A percentile compares a stretch with the other conserved stretches of the same genome.
phyloP scores from a whole-genome alignment of 768 basidiomycete species.

The Pleurotus cornucopiae region DNA sequence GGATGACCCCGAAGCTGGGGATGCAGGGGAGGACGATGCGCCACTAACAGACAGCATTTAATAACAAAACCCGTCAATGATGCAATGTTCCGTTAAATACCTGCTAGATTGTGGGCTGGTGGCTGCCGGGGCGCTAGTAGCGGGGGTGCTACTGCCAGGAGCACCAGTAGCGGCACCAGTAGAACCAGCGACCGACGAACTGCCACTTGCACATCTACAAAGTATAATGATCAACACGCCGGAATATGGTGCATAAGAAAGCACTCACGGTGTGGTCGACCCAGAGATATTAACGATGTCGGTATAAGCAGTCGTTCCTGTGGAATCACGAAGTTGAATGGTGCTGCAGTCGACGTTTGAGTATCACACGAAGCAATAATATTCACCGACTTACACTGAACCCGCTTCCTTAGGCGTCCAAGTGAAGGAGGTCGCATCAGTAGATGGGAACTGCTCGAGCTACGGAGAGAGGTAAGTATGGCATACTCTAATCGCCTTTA shows the following conservation, averaged over 20 bases:
- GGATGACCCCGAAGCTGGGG: slow-evolving; percentile 5
- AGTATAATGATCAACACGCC: too few relatives aligned
- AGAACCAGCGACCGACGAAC: slow-evolving; percentile 1
- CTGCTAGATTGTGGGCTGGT: too few relatives aligned
- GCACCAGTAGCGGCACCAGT: background rate
- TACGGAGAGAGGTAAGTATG: slow-evolving; percentile 22
- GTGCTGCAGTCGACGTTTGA: slow-evolving; percentile 32
- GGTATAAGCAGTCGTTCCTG: slow-evolving; percentile 49
- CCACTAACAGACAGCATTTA: background rate
- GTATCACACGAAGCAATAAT: background rate
- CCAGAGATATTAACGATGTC: slow-evolving; percentile 32
- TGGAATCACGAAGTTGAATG: slow-evolving; percentile 52
- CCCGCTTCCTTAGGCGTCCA: slow-evolving; percentile 50
- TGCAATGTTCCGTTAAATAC: too few relatives aligned
- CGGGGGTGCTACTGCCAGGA: background rate
- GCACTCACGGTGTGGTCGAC: background rate
- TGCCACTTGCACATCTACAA: background rate
- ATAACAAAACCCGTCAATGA: too few relatives aligned
- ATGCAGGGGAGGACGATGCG: slow-evolving; percentile 13
- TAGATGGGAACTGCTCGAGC: slow-evolving; percentile 48
- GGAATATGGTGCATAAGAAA: background rate
- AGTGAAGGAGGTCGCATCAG: slow-evolving; percentile 38
- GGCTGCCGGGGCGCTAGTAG: too few relatives aligned
- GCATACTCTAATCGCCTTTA: slow-evolving; percentile 7
- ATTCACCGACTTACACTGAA: slow-evolving; percentile 38